Base-by-base conservation (phyloP, 768 basidiomycete species). In the Leucocoprinus sp. region DNA sequence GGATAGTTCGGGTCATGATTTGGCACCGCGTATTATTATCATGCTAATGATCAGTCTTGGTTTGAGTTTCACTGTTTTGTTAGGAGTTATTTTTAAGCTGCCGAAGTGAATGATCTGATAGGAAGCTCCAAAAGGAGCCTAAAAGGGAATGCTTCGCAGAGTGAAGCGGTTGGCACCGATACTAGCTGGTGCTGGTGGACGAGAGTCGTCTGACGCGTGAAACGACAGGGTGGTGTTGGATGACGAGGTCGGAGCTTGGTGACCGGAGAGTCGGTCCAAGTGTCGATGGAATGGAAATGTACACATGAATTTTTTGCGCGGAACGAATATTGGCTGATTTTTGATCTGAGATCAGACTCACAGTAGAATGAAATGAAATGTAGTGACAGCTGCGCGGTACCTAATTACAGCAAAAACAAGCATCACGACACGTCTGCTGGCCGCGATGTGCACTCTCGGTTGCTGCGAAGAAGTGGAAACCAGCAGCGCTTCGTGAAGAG, bases 141-240 rank as follows among this genome's bases (percentile, higher is more conserved):
- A 27, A 41, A 47, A 42, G 46, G 46, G 12, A 41, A 2, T 27
- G 46, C 38, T 40, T 46, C 45, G 31, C 38, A 46, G 45, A 31
- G 15, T 21, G 45, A 5, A 22, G 27, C 27, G 33, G 8, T 22
- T 15, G 36, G 28, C 7, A 31, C 8, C 15, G 18, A n/a, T 21
- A n/a, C n/a, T n/a, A n/a, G n/a, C 27, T 24, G 24, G 27, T 17
- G 43, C 26, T 37, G 24, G 34, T 35, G 18, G 33, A 37, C 34
- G 14, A 44, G 14, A 26, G 44, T 37, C 22, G 27, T 45, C 37
- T 37, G 35, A 38, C 36, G 15, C 37, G 14, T 37, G 12, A 19
- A 37, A 26, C 38, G 44, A 45, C 44, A 45, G 44, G 36, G 37
- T 37, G 36, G 35, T 45, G 11, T 45, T 37, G 37, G 44, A 45